Evolutionary conservation across 148 eudicot species (phyloP), one percentile per base, ranked within the genome.

Genomic region (Fallopia convolvulus): DNA sequence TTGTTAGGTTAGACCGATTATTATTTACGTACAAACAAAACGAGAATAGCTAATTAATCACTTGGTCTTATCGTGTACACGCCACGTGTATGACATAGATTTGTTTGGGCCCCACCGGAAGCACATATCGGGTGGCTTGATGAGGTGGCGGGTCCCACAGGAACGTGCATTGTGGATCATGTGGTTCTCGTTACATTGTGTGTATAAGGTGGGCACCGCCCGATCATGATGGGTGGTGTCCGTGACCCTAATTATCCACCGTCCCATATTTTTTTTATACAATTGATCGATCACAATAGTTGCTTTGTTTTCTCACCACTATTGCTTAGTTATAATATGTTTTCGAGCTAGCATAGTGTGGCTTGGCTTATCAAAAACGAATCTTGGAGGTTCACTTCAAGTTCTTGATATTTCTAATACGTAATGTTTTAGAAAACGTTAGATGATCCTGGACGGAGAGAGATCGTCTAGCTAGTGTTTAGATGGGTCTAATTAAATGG

Each of bases 111-210:
- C 0, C 15, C 2, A 32, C 60, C 8, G 20, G 26, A 48, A 48
- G 14, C 17, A 17, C 1, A 13, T 13, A 48, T 48, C 52, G 12
- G 11, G 15, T 0, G 52, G 52, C 52, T 52, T 58, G 56, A 52
- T 52, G 68, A 17, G 68, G 68, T 26, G 72, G 72, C 15, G 42
- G 72, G 72, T 33, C 72, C 72, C 21, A 6, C 21, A 68, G 15
- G 20, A 15, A 68, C 21, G 5, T 36, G 46, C 21, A 36, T 68
- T 14, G 18, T 36, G 46, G 46, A 68, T 68, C 72, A 68, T 68
- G 72, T 68, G 72, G 72, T 17, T 68, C 44, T 68, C 72, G 72
- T 68, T 68, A 36, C 46, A 68, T 3, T 41, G 36, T 36, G 42
- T 2, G 21, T 36, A 21, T 36, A 21, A 13, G 44, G 21, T 2